Conservation (phyloP, 2,329 filamentous ascomycete genomes). For the Ascochyta koolunga region DNA sequence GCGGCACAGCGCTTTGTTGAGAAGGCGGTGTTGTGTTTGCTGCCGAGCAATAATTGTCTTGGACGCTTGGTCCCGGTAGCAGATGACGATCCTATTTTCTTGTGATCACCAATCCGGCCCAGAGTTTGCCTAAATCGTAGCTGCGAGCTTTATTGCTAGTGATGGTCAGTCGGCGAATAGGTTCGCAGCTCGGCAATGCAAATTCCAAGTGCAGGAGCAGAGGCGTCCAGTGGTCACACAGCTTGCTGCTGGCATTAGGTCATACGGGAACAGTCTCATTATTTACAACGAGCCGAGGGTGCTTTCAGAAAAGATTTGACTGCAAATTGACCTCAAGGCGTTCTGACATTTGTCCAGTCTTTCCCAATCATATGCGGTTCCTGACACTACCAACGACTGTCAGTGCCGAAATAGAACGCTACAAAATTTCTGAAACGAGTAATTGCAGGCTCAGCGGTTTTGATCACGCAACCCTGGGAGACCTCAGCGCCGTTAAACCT, state of each 20-base stretch:
- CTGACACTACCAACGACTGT: not conserved
- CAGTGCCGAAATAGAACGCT: constrained; percentile 5
- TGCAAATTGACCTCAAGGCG: not conserved
- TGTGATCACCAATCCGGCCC: not conserved
- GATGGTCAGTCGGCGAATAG: not conserved
- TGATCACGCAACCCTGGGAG: constrained; percentile 9
- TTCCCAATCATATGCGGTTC: not conserved
- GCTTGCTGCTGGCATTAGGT: constrained; percentile 4
- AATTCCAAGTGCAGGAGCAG: not conserved
- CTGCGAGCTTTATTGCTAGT: not conserved
- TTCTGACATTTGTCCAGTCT: not conserved
- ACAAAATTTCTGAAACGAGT: constrained; percentile 10
- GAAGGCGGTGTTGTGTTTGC: not conserved
- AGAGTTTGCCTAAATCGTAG: not conserved
- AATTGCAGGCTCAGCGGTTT: constrained; percentile 13
- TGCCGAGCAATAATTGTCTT: constrained; percentile 13
- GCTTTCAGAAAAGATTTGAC: not conserved
- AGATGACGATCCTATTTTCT: constrained; percentile 4
- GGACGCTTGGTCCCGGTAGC: constrained; percentile 12
- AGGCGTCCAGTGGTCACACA: not conserved
- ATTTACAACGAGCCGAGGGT: not conserved
- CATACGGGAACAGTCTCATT: not conserved
- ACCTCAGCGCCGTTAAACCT: constrained; percentile 20
- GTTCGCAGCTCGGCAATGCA: not conserved
- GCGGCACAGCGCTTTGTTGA: constrained; percentile 3